phyloP scores from a whole-genome alignment of 495 filamentous ascomycete genomes.

The Chaetomium tenue region DNA sequence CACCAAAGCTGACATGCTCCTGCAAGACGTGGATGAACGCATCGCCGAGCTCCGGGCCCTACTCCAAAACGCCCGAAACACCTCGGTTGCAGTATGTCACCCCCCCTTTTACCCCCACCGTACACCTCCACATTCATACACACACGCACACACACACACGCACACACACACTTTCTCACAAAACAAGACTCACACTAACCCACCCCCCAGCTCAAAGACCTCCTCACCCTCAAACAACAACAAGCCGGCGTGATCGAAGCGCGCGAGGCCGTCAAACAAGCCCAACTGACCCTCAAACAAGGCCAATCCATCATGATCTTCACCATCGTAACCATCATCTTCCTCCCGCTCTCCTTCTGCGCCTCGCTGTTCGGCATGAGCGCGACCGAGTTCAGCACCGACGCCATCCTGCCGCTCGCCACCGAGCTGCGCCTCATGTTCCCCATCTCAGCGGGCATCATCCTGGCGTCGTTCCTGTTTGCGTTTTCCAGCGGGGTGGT shows the following conservation, averaged over 20 bases:
- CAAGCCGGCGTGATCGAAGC: conserved; percentile 63
- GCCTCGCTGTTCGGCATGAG: conserved; percentile 45
- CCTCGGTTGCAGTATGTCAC: conserved; percentile 25
- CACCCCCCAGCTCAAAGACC: conserved; percentile 39
- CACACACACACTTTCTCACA: background rate
- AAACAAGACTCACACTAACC: background rate
- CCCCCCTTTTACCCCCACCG: background rate
- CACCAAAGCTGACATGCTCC: conserved; percentile 23
- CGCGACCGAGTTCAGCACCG: conserved; percentile 32
- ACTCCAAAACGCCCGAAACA: conserved; percentile 29
- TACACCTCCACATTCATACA: background rate
- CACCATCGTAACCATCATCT: conserved; percentile 62
- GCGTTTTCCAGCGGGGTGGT: conserved; percentile 33
- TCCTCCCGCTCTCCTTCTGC: conserved; percentile 43
- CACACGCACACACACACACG: background rate
- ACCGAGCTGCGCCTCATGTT: conserved; percentile 37
- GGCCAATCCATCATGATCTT: conserved; percentile 63
- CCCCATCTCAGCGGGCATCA: conserved; percentile 36
- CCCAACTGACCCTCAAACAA: conserved; percentile 58
- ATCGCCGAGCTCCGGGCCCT: conserved; percentile 31
- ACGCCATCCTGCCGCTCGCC: conserved; percentile 25
- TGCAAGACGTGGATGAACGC: conserved; percentile 23
- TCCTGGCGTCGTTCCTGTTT: conserved; percentile 35
- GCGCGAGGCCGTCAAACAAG: conserved; percentile 55
- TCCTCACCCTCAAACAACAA: conserved; percentile 62